These are phyloP conservation scores for Saccharum hybrid DNA, from an alignment of 202 grass and related monocot genomes.

Conservation along the genomic window DNA sequence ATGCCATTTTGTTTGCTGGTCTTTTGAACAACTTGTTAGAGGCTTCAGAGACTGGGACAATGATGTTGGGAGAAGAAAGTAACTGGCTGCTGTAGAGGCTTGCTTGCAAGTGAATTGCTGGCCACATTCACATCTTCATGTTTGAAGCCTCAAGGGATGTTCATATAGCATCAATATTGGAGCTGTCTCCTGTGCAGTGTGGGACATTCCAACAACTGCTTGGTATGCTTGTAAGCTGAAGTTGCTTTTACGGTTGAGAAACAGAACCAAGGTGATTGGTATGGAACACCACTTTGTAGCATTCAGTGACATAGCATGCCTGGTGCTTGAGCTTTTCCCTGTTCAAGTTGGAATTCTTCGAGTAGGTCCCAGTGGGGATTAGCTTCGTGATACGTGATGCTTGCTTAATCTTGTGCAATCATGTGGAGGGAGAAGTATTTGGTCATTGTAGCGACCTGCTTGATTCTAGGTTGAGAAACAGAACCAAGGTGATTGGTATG, in stretches of 20 bases:
- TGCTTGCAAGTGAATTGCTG: conserved; percentile 15
- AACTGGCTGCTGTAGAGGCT: conserved; percentile 12
- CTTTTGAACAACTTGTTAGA: conserved; percentile 45
- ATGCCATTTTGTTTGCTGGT: conserved; percentile 40
- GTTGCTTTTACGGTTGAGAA: conserved; percentile 29
- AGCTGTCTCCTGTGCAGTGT: conserved; percentile 5
- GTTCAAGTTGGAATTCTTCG: conserved; percentile 20
- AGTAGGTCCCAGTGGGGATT: conserved; percentile 34
- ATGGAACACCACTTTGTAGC: conserved; percentile 5
- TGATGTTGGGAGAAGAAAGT: conserved; percentile 29
- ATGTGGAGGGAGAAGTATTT: conserved; percentile 34
- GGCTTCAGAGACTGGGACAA: conserved; percentile 17
- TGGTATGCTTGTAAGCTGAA: conserved; percentile 25
- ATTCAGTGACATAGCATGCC: conserved; percentile 38
- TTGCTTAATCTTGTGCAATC: conserved; percentile 38
- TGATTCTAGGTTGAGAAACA: conserved; percentile 14
- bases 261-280: conserved; percentile 38
- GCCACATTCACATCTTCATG: conserved; percentile 29
- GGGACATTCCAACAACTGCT: background rate
- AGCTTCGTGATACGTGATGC: conserved; percentile 21
- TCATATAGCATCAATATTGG: conserved; percentile 13
- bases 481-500: conserved; percentile 33
- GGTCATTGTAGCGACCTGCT: background rate
- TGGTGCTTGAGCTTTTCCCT: background rate
- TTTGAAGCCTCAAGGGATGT: conserved; percentile 40